These are phyloP conservation scores for Monosporascus sp. DNA, from an alignment of 2,329 filamentous ascomycete genomes.

Conservation along the genomic window DNA sequence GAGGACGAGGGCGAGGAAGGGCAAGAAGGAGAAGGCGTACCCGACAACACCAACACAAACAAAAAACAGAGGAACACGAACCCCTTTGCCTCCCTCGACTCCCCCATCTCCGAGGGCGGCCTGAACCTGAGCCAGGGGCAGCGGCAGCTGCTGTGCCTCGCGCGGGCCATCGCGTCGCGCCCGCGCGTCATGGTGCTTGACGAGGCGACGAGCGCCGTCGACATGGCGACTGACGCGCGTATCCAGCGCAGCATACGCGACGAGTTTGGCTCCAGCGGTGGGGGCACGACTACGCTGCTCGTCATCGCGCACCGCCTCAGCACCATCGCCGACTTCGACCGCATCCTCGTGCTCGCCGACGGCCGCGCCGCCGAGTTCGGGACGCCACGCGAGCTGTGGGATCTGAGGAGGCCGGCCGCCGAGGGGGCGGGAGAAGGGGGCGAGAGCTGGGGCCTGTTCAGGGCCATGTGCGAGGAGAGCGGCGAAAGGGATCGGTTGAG, in stretches of 20 bases:
- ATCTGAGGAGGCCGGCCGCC: constrained; percentile 9
- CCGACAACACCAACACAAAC: constrained; percentile 27
- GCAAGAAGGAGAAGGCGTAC: constrained; percentile 1
- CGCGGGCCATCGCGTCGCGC: constrained; percentile 64
- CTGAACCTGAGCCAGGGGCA: constrained; percentile 73
- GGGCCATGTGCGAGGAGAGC: constrained; percentile 58
- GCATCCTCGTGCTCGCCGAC: constrained; percentile 65
- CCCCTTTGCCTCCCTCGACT: constrained; percentile 57
- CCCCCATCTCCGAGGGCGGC: constrained; percentile 64
- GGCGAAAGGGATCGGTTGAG: constrained; percentile 51
- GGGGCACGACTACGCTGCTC: constrained; percentile 54
- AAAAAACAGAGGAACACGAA: constrained; percentile 51
- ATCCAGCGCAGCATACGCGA: constrained; percentile 70
- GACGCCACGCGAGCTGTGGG: constrained; percentile 57
- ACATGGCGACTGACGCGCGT: constrained; percentile 68
- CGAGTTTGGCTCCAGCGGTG: constrained; percentile 48
- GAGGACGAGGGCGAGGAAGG: constrained; percentile 13
- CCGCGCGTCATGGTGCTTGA: constrained; percentile 77
- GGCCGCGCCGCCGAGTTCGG: constrained; percentile 65
- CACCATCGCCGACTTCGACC: constrained; percentile 73
- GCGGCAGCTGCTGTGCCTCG: constrained; percentile 69
- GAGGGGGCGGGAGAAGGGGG: constrained; percentile 14
- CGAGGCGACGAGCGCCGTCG: constrained; percentile 73
- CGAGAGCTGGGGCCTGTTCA: constrained; percentile 43
- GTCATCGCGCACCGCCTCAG: constrained; percentile 73